Percentiles rank a stretch among this genome's conserved stretches.
Conservation (phyloP, 1,284 basidiomycete genomes). For the Phylloboletellus chloephorus region DNA sequence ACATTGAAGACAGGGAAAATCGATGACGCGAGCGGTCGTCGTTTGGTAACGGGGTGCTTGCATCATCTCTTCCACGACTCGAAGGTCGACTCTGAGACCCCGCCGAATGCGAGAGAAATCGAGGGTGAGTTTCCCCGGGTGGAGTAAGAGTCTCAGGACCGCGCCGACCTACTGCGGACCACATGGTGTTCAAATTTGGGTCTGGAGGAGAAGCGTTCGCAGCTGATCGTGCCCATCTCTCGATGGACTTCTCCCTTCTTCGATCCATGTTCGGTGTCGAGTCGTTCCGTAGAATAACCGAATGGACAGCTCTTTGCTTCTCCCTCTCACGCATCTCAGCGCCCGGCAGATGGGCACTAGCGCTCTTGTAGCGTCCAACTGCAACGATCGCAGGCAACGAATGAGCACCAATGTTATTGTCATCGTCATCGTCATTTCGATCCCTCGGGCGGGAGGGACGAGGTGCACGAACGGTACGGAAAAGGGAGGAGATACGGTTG, state of each 20-base stretch:
- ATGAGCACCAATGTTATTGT: conserved; percentile 30
- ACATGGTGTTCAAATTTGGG: conserved; percentile 11
- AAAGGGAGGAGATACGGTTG: conserved; percentile 43
- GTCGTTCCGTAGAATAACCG: conserved; percentile 20
- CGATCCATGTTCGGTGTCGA: conserved; percentile 19
- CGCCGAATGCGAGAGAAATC: conserved; percentile 14
- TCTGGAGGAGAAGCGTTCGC: conserved; percentile 20
- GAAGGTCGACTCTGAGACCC: conserved; percentile 23
- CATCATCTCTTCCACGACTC: conserved; percentile 22
- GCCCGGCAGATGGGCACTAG: conserved; percentile 7
- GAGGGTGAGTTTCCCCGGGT: conserved; percentile 13
- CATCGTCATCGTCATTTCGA: conserved; percentile 25
- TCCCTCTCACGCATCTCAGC: conserved; percentile 17
- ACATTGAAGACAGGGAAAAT: conserved; percentile 30
- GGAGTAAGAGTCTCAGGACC: conserved; percentile 18
- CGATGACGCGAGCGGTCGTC: conserved; percentile 24
- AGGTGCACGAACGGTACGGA: conserved; percentile 39
- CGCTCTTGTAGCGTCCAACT: conserved; percentile 22
- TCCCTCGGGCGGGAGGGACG: conserved; percentile 33
- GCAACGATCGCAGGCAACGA: conserved; percentile 21
- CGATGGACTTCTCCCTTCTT: conserved; percentile 32
- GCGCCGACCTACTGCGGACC: conserved; percentile 7
- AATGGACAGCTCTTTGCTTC: conserved; percentile 18
- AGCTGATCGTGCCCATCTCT: conserved; percentile 32
- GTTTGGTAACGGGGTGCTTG: conserved; percentile 17